Percentiles rank a stretch among this genome's conserved stretches.
Evolutionary conservation across 1,139 yeast species (phyloP).

Genomic region (Debaryomyces coudertii): DNA sequence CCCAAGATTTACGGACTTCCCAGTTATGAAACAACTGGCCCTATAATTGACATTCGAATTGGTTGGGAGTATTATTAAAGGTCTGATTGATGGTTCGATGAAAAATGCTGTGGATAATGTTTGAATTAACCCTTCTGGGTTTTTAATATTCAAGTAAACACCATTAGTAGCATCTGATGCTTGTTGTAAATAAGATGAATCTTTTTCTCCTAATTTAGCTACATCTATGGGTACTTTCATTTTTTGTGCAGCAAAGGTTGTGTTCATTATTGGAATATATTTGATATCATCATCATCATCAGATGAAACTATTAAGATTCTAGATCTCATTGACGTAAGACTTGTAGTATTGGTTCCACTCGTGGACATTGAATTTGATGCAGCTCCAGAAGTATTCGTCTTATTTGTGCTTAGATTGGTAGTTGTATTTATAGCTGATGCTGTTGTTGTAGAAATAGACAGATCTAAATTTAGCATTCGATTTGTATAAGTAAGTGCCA

Average conservation of each 20-base stretch:
- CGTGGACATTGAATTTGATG: conserved; percentile 15
- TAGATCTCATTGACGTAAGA: conserved; percentile 56
- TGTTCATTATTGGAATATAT: conserved; percentile 93
- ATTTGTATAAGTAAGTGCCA: conserved; percentile 80
- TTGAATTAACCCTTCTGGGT: conserved; percentile 80
- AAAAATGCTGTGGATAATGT: conserved; percentile 64
- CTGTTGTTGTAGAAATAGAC: conserved; percentile 50
- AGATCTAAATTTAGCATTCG: conserved; percentile 59
- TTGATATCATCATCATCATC: conserved; percentile 79
- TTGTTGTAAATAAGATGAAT: conserved; percentile 88
- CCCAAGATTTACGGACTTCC: conserved; percentile 87
- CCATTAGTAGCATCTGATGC: conserved; percentile 96
- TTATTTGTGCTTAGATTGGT: conserved; percentile 25
- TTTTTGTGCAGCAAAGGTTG: conserved; percentile 94
- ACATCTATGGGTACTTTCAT: conserved; percentile 89
- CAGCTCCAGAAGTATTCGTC: conserved; percentile 11
- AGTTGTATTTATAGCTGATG: conserved; percentile 48
- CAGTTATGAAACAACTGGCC: conserved; percentile 92
- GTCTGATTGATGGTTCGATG: conserved; percentile 81
- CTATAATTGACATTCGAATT: conserved; percentile 87
- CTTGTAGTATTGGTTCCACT: conserved; percentile 24
- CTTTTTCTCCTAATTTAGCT: conserved; percentile 70
- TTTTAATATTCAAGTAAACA: conserved; percentile 73
- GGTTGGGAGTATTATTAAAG: conserved; percentile 77
- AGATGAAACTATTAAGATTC: conserved; percentile 75